Evolutionary conservation across 2,329 filamentous ascomycete species (phyloP).

Genomic region (Colletotrichum truncatum): DNA sequence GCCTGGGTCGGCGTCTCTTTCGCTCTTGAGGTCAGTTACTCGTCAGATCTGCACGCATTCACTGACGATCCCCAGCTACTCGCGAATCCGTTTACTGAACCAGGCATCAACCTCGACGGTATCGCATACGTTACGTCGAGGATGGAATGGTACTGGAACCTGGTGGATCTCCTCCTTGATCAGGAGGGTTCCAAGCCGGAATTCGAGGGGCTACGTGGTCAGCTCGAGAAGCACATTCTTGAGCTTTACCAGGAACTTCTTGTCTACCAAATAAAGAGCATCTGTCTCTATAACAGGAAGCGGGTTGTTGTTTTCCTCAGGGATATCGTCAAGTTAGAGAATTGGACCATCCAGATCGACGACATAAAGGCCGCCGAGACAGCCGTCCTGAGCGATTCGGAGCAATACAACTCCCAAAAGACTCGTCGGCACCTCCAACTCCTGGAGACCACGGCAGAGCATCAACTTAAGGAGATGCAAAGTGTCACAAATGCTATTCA

Average conservation of each 20-base stretch:
- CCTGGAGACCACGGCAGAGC: background rate
- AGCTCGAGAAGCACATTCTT: conserved; percentile 38
- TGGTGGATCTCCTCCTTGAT: conserved; percentile 39
- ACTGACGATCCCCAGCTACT: conserved; percentile 38
- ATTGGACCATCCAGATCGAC: background rate
- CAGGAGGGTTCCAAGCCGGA: conserved; percentile 10
- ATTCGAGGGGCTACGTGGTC: conserved; percentile 14
- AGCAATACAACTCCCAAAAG: background rate
- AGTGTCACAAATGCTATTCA: no score
- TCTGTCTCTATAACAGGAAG: conserved; percentile 37
- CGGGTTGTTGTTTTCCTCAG: background rate
- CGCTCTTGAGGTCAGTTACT: conserved; percentile 35
- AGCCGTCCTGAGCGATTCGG: background rate
- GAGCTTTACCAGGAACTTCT: conserved; percentile 49
- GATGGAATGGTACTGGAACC: conserved; percentile 49
- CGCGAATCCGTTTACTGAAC: conserved; percentile 38
- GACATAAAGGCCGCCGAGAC: background rate
- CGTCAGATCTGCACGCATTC: background rate
- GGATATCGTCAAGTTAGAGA: background rate
- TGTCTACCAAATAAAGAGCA: conserved; percentile 50
- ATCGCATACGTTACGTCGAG: conserved; percentile 45
- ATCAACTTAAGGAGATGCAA: no score
- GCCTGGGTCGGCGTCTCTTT: conserved; percentile 47
- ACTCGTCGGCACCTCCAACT: no score
- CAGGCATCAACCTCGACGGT: conserved; percentile 41